These are phyloP conservation scores for Torulaspora microellipsoides DNA, from an alignment of 805 yeast genomes.

Conservation along the genomic window DNA sequence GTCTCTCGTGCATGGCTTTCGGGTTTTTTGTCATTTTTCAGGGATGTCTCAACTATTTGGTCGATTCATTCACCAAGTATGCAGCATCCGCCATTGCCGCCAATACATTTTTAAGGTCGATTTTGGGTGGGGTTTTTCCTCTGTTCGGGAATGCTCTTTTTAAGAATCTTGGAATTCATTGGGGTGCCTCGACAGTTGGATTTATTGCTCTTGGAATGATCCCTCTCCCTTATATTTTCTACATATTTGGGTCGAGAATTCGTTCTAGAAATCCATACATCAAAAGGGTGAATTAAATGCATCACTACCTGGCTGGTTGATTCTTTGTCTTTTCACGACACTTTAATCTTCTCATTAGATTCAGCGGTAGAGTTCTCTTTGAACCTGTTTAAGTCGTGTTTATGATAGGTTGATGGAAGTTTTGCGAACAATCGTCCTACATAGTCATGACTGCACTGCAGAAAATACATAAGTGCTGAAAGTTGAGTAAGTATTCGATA, in stretches of 20 bases:
- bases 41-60: constrained; percentile 55
- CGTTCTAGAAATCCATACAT: constrained; percentile 17
- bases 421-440: no score
- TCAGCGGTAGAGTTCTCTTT: no score
- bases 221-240: constrained; percentile 56
- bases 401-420: no score
- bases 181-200: constrained; percentile 55
- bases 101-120: constrained; percentile 54
- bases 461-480: no score
- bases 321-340: no score
- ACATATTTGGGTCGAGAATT: constrained; percentile 42
- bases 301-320: no score
- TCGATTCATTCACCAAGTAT: constrained; percentile 53
- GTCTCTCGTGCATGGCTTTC: constrained; percentile 47
- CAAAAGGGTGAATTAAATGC: not conserved
- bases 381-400: no score
- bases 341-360: no score
- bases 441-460: no score
- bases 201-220: constrained; percentile 46
- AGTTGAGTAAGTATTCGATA: no score
- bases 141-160: constrained; percentile 37
- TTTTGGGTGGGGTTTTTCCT: constrained; percentile 60
- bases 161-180: constrained; percentile 1
- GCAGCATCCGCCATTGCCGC: constrained; percentile 67
- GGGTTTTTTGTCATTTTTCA: constrained; percentile 56